Conservation (phyloP, 2,329 filamentous ascomycete species). For the Fusarium oxysporum region DNA sequence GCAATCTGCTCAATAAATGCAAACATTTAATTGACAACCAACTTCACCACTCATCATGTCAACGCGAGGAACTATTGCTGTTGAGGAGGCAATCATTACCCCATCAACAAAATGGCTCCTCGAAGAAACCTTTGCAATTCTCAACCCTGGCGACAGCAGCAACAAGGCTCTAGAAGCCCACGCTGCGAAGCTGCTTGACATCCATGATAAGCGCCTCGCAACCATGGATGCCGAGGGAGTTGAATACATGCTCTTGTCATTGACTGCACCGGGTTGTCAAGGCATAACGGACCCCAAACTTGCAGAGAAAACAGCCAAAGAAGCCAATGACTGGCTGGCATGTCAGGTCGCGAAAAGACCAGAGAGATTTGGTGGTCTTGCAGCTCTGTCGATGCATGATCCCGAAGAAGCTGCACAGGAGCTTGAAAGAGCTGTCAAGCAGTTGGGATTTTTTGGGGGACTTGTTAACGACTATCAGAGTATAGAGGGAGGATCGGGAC, state of each 20-base stretch:
- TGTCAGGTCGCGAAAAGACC: neutral
- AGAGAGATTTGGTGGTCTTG: neutral
- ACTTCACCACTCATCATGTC: fast-evolving
- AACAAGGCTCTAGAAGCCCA: neutral
- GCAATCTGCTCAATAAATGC: fast-evolving
- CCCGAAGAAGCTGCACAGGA: constrained; percentile 1
- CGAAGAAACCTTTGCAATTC: neutral
- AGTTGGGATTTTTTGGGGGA: neutral
- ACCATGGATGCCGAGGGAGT: constrained; percentile 17
- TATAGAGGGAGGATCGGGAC: neutral
- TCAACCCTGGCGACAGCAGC: neutral
- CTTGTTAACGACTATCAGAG: constrained; percentile 28
- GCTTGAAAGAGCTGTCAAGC: neutral
- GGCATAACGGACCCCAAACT: neutral
- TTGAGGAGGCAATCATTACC: fast-evolving
- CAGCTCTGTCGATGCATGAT: constrained; percentile 19
- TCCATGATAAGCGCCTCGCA: constrained; percentile 6
- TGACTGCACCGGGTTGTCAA: constrained; percentile 20
- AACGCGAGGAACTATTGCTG: neutral
- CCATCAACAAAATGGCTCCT: neutral
- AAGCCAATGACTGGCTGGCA: constrained; percentile 11
- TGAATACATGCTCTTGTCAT: constrained; percentile 21
- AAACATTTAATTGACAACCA: fast-evolving
- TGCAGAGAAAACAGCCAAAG: neutral
- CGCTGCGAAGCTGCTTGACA: neutral